Conservation (phyloP, 1,139 yeast genomes). For the Pichia sp. region DNA sequence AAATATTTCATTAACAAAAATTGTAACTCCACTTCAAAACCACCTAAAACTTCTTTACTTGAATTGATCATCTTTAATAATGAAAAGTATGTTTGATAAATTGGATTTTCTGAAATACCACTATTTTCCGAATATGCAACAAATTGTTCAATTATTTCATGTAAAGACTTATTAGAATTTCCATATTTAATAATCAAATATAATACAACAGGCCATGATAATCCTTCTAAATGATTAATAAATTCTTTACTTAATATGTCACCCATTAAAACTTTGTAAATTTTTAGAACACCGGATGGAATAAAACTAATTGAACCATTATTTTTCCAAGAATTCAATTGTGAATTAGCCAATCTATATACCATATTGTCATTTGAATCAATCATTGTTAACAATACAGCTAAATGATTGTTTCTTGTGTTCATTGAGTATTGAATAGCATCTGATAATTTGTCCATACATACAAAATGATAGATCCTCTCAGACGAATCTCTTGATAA, state of each 20-base stretch:
- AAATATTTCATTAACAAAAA: slow-evolving; percentile 23
- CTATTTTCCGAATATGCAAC: slow-evolving; percentile 12
- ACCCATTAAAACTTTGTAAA: slow-evolving; percentile 66
- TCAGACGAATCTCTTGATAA: slow-evolving; percentile 36
- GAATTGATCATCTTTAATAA: slow-evolving; percentile 37
- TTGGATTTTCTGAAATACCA: slow-evolving; percentile 4
- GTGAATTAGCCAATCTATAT: slow-evolving; percentile 48
- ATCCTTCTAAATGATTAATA: slow-evolving; percentile 36
- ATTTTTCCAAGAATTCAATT: slow-evolving; percentile 63
- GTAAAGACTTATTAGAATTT: slow-evolving; percentile 31
- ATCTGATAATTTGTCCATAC: slow-evolving; percentile 50
- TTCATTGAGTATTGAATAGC: slow-evolving; percentile 61
- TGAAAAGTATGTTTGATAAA: slow-evolving; percentile 22
- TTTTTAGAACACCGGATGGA: slow-evolving; percentile 48
- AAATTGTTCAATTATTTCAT: slow-evolving; percentile 15
- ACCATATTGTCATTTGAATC: slow-evolving; percentile 64
- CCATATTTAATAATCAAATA: slow-evolving; percentile 61
- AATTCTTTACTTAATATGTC: slow-evolving; percentile 32
- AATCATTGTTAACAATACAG: slow-evolving; percentile 61
- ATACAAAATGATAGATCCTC: slow-evolving; percentile 45
- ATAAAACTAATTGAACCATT: slow-evolving; percentile 38
- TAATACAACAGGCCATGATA: slow-evolving; percentile 65
- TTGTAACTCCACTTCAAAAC: slow-evolving; percentile 26
- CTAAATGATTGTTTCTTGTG: slow-evolving; percentile 58
- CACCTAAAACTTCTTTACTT: slow-evolving; percentile 10